Conservation (phyloP, 768 basidiomycete genomes). For the Xerocomellus chrysenteron region DNA sequence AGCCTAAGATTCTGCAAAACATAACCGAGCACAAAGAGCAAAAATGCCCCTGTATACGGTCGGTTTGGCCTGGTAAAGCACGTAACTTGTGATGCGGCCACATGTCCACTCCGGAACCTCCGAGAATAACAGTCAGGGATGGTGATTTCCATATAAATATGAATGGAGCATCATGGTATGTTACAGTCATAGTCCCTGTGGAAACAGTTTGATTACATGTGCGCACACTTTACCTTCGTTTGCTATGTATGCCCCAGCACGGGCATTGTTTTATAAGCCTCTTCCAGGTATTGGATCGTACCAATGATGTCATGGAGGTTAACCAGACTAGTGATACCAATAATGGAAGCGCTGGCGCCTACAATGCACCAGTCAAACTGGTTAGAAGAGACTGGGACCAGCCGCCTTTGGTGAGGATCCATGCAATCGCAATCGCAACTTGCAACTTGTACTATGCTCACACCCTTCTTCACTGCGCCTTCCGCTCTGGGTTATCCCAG, state of each 20-base stretch:
- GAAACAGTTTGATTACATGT: background rate
- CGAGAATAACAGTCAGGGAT: no score
- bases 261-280: slow-evolving; percentile 42
- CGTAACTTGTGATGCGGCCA: no score
- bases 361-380: background rate
- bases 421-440: slow-evolving; percentile 33
- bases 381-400: background rate
- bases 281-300: slow-evolving; percentile 42
- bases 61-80: no score
- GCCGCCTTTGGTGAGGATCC: slow-evolving; percentile 35
- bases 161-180: background rate
- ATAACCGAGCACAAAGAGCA: no score
- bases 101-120: no score
- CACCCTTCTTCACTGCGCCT: slow-evolving; percentile 36
- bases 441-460: slow-evolving; percentile 41
- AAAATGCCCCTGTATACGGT: no score
- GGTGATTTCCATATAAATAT: background rate
- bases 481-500: slow-evolving; percentile 31
- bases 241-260: slow-evolving; percentile 39
- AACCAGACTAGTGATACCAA: slow-evolving; percentile 42
- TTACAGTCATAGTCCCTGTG: background rate
- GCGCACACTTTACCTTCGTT: background rate
- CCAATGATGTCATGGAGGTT: slow-evolving; percentile 43
- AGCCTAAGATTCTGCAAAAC: no score
- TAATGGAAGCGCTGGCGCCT: slow-evolving; percentile 43